Conservation (phyloP, 306 rosid species). For the Cercis canadensis region DNA sequence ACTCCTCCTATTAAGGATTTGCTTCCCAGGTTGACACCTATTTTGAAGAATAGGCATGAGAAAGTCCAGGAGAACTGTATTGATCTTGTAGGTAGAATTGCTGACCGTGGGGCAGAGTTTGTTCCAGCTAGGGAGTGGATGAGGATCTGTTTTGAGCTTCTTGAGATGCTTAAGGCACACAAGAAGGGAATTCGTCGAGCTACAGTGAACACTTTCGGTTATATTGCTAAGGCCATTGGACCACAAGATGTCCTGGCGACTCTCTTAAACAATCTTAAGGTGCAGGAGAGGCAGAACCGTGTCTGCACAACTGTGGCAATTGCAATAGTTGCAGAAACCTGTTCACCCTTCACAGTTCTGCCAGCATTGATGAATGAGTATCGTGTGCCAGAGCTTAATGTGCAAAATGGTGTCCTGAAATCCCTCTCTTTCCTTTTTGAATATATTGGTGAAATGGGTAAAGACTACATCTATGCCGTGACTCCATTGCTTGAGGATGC, state of each 20-base stretch:
- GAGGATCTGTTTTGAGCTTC: constrained; percentile 98
- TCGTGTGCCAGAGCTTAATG: constrained; percentile 95
- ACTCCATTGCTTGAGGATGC: constrained; percentile 97
- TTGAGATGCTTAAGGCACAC: constrained; percentile 98
- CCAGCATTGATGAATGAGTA: constrained; percentile 97
- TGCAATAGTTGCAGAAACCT: constrained; percentile 95
- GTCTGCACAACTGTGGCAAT: constrained; percentile 96
- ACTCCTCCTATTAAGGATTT: constrained; percentile 95
- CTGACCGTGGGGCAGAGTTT: constrained; percentile 97
- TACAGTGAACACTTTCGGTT: constrained; percentile 88
- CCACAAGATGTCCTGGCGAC: constrained; percentile 95
- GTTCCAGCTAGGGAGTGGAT: constrained; percentile 98
- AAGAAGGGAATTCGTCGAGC: constrained; percentile 96
- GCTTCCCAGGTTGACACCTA: constrained; percentile 95
- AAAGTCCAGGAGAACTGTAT: constrained; percentile 98
- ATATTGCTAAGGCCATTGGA: constrained; percentile 93
- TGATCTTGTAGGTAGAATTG: constrained; percentile 94
- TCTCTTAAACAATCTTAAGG: constrained; percentile 81
- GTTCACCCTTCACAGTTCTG: constrained; percentile 90
- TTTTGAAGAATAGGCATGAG: constrained; percentile 94
- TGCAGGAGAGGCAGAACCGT: constrained; percentile 97
- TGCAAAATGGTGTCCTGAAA: constrained; percentile 91
- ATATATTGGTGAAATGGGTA: constrained; percentile 99
- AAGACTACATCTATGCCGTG: constrained; percentile 93
- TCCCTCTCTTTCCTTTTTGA: constrained; percentile 93